Percentiles rank a stretch among this genome's conserved stretches.
phyloP scores from a whole-genome alignment of 208 protist species.

The Herpetomonas muscarum region DNA sequence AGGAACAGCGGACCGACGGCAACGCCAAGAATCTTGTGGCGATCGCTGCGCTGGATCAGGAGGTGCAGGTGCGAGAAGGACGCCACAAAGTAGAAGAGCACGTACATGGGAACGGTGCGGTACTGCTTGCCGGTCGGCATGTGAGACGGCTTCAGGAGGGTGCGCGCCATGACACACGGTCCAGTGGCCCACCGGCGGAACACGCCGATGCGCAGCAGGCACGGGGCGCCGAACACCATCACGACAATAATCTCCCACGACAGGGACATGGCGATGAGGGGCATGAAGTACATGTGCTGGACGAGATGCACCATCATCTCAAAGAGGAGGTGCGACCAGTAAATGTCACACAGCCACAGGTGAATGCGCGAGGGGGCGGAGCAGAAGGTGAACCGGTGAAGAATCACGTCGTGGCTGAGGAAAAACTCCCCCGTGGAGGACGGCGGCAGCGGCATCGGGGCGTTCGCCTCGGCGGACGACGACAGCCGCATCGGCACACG shows the following conservation, averaged over 20 bases:
- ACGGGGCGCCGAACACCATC: constrained; percentile 32
- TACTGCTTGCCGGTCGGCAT: constrained; percentile 23
- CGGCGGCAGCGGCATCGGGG: neutral
- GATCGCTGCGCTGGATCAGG: constrained; percentile 25
- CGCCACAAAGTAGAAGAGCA: constrained; percentile 57
- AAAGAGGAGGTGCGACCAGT: constrained; percentile 63
- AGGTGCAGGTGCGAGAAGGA: constrained; percentile 60
- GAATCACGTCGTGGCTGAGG: constrained; percentile 32
- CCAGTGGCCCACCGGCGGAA: constrained; percentile 48
- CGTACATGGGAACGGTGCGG: constrained; percentile 59
- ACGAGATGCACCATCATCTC: constrained; percentile 56
- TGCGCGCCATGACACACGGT: constrained; percentile 28
- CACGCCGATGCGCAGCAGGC: constrained; percentile 35
- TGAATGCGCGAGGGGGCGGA: constrained; percentile 35
- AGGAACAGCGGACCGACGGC: constrained; percentile 50
- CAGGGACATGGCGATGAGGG: constrained; percentile 69
- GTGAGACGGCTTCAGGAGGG: constrained; percentile 29
- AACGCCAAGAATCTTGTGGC: constrained; percentile 40
- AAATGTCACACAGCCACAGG: constrained; percentile 72
- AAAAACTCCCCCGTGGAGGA: constrained; percentile 32
- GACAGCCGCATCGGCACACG: constrained; percentile 1
- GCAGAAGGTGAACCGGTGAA: constrained; percentile 66
- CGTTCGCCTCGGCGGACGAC: neutral
- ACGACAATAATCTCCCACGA: constrained; percentile 56
- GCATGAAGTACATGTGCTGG: constrained; percentile 82